Evolutionary conservation across 371 early-diverging fungal genomes (phyloP).

Genomic region (Fennellomyces sp.): DNA sequence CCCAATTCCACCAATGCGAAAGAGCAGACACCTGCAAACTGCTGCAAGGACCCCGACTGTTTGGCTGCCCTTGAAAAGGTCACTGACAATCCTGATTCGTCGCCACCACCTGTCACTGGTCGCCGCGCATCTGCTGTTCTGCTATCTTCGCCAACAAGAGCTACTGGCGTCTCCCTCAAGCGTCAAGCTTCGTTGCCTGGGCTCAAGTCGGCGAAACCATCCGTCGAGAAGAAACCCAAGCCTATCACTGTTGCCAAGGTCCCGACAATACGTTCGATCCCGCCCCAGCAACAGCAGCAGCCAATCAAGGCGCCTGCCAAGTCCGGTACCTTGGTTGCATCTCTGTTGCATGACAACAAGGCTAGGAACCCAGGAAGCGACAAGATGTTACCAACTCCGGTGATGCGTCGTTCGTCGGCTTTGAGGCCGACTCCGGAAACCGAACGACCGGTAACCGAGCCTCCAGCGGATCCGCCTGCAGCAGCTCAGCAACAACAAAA

Average conservation of each 20-base stretch:
- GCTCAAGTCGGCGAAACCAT: neutral
- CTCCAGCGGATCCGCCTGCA: neutral
- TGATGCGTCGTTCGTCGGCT: neutral
- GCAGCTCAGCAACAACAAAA: neutral
- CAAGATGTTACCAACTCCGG: neutral
- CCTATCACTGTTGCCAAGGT: neutral
- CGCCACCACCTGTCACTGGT: neutral
- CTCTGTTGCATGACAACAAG: neutral
- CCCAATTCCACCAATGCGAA: conserved; percentile 62
- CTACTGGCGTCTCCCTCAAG: neutral
- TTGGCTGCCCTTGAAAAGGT: conserved; percentile 4
- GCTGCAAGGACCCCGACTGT: conserved; percentile 57
- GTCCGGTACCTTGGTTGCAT: neutral
- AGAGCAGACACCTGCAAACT: conserved; percentile 70
- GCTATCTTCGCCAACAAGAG: neutral
- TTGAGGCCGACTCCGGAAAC: neutral
- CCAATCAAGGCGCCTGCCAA: neutral
- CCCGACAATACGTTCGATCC: neutral
- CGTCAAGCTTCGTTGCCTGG: neutral
- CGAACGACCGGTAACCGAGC: neutral
- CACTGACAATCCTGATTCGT: neutral
- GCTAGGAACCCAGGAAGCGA: neutral
- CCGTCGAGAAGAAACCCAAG: neutral
- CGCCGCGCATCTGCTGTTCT: neutral
- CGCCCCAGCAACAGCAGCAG: neutral